Percentiles rank a stretch among this genome's conserved stretches.
Evolutionary conservation across 73 alveolate genomes (phyloP).

Genomic region (Effrenium voratum): DNA sequence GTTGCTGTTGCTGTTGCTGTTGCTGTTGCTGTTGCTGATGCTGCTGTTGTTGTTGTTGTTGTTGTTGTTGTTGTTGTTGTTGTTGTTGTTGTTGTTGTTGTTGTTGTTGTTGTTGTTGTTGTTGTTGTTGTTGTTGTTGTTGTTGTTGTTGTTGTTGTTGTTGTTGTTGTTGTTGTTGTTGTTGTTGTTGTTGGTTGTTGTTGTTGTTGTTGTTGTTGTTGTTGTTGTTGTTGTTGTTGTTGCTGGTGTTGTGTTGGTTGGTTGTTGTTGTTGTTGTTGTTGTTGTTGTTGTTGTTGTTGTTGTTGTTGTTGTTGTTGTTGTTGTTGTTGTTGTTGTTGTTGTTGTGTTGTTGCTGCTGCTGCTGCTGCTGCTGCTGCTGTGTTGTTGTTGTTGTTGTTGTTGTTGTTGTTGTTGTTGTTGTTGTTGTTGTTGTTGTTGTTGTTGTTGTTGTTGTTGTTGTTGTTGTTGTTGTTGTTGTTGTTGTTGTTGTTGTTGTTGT

Average conservation of each 20-base stretch:
- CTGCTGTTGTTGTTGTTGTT: neutral
- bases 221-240: neutral
- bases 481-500: too few species aligned
- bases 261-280: neutral
- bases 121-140: neutral
- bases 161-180: neutral
- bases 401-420: neutral
- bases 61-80: neutral
- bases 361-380: too few species aligned
- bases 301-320: neutral
- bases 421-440: neutral
- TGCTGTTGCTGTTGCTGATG: neutral
- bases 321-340: neutral
- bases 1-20: slow-evolving; percentile 1
- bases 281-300: neutral
- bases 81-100: neutral
- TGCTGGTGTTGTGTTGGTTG: neutral
- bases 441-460: neutral
- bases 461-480: too few species aligned
- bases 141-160: neutral
- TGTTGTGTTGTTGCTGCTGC: too few species aligned
- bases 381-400: neutral
- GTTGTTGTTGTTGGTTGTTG: neutral
- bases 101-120: neutral
- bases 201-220: neutral